Base-by-base conservation (phyloP, 352 stramenopile genomes). In the Globisporangium canariense region DNA sequence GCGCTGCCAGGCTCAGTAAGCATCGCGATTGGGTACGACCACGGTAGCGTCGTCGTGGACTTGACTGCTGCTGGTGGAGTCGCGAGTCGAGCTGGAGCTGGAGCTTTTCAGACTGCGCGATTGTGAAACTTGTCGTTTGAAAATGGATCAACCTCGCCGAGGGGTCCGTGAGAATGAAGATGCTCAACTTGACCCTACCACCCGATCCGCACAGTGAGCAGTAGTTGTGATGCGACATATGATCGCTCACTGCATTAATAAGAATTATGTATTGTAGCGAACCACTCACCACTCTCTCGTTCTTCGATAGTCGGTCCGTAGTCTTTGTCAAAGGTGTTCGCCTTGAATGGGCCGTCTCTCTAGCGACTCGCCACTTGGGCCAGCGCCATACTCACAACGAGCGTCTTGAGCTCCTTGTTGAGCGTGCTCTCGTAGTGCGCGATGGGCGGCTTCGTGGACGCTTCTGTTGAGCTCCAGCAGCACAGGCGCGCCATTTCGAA, bases 21-120 rank as follows among this genome's bases (percentile, higher is more conserved):
- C n/a, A 52, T 52, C 46, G 46, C 20, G 46, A 52, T 52, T n/a
- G 46, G 46, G n/a, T 52, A 52, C 46, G 46, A 52, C 46, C 46
- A 52, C 46, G 46, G 46, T 11, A 52, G 46, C 46, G 20, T 52
- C 46, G 22, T 52, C n/a, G 46, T 7, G 1, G 46, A 52, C 11
- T 11, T 52, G 6, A 20, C 5, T 52, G 8, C 43, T 49, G 43
- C 8, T 49, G 18, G 46, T 49, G 43, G 46, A 7, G 46, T 30
- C 3, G 46, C 22, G 9, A 52, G n/a, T 52, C 46, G 46, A 13
- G 46, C n/a, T 30, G 45, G 18, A 28, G 45, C 45, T 51, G 25
- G 25, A 28, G 25, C 25, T 36, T 5, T 16, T 22, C 43, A 20
- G 16, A 7, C 43, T 10, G 46, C 20, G 18, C 46, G 46, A n/a